Evolutionary conservation across 176 grass and related monocot genomes (phyloP).

Genomic region (Thinopyrum elongatum): DNA sequence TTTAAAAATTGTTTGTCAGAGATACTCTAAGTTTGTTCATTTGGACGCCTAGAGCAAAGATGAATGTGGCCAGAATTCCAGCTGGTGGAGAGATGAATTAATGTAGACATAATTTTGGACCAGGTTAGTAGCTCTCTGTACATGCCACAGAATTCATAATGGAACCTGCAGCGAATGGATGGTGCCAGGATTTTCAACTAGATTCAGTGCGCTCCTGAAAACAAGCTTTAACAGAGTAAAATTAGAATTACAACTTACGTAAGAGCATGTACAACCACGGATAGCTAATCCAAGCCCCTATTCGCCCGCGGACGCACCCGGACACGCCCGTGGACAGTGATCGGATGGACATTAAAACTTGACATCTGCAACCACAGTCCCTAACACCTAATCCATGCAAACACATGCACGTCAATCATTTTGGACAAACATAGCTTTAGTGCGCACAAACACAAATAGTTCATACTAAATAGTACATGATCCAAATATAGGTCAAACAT

Average conservation of each 20-base stretch:
- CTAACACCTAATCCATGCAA: no score
- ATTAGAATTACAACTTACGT: background rate
- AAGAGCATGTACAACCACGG: no score
- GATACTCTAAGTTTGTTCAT: background rate
- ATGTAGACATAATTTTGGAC: background rate
- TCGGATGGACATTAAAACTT: no score
- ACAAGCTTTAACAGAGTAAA: background rate
- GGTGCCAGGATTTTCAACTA: background rate
- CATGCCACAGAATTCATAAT: background rate
- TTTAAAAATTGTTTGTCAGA: background rate
- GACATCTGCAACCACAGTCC: no score
- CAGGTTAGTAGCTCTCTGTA: background rate
- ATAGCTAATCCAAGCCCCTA: no score
- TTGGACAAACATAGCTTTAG: no score
- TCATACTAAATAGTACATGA: no score
- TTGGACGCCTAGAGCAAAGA: background rate
- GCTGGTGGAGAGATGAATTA: background rate
- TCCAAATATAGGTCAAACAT: no score
- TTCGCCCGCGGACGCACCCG: no score
- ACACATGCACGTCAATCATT: no score
- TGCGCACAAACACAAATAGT: no score
- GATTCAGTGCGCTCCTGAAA: background rate
- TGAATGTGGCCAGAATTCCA: background rate
- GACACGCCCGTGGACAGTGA: no score
- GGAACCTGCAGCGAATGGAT: constrained; percentile 5